A percentile compares a stretch with the other conserved stretches of the same genome.
phyloP scores from a whole-genome alignment of 495 filamentous ascomycete species.

The Penicillium canescens region DNA sequence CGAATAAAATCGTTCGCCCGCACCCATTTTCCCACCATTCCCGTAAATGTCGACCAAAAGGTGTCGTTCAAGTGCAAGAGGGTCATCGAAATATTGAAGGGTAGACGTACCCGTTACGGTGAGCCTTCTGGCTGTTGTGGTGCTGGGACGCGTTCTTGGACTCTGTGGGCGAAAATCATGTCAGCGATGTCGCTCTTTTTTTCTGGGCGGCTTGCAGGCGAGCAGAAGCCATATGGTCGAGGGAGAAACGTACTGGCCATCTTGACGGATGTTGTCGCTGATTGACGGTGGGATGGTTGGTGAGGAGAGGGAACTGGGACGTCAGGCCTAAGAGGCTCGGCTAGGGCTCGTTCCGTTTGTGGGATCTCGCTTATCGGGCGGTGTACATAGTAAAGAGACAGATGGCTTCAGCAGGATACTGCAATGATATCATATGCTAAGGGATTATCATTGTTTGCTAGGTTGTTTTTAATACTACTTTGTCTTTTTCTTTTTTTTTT shows the following conservation, averaged over 20 bases:
- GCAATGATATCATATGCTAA: background rate
- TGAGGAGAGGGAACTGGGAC: constrained; percentile 24
- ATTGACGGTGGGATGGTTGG: constrained; percentile 34
- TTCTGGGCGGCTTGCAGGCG: constrained; percentile 2
- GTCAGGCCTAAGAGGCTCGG: constrained; percentile 32
- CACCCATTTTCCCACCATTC: background rate
- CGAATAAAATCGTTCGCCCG: background rate
- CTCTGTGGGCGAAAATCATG: constrained; percentile 56
- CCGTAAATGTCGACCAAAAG: background rate
- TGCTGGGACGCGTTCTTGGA: constrained; percentile 99
- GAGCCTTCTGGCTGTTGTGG: constrained; percentile 94
- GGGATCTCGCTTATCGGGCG: constrained; percentile 50
- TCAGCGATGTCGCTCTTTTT: constrained; percentile 24
- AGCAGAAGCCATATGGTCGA: background rate
- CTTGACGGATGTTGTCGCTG: constrained; percentile 50
- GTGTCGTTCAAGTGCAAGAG: background rate
- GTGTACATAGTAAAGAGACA: constrained; percentile 24
- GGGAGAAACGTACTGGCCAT: constrained; percentile 49
- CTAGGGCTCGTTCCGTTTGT: constrained; percentile 45
- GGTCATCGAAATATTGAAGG: constrained; percentile 7
- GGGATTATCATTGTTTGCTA: background rate
- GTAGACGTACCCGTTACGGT: constrained; percentile 87
- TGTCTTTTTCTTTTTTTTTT: background rate
- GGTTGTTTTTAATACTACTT: background rate
- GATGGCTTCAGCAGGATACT: background rate